Percentiles rank a stretch among this genome's conserved stretches.
phyloP scores from a whole-genome alignment of 306 rosid species.

The Bauhinia variegata region DNA sequence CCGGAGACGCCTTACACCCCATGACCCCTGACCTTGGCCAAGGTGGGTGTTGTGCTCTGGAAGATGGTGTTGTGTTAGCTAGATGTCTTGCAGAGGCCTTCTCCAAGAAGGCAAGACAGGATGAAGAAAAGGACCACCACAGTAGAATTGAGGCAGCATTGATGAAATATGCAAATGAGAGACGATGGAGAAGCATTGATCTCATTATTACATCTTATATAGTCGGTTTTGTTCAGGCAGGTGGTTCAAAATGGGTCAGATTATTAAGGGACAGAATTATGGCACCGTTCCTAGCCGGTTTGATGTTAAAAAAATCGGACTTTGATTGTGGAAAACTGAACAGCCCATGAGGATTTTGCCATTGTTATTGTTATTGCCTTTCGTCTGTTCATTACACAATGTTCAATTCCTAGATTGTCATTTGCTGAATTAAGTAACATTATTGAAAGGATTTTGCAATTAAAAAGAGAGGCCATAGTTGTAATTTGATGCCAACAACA shows the following conservation, averaged over 20 bases:
- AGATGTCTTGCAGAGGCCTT: constrained; percentile 65
- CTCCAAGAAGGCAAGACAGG: not conserved
- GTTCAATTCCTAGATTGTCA: not conserved
- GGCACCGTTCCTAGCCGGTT: constrained; percentile 35
- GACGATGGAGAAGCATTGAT: constrained; percentile 73
- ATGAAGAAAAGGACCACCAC: constrained; percentile 33
- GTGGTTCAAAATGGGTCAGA: constrained; percentile 38
- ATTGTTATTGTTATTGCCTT: not conserved
- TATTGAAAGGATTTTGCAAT: not conserved
- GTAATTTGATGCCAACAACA: not conserved
- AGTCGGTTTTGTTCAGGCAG: constrained; percentile 50
- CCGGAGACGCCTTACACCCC: constrained; percentile 74
- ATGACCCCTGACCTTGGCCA: constrained; percentile 75
- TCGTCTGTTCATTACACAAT: not conserved
- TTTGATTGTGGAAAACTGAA: constrained; percentile 66
- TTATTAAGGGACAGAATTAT: constrained; percentile 59
- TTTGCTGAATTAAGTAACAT: not conserved
- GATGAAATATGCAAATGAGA: constrained; percentile 61
- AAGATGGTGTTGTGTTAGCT: constrained; percentile 66
- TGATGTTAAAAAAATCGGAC: constrained; percentile 37
- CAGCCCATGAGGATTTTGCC: constrained; percentile 13
- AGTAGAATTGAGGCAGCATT: constrained; percentile 51
- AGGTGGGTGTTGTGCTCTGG: constrained; percentile 65
- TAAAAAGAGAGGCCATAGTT: not conserved
- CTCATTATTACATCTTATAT: constrained; percentile 47